Conservation (phyloP, 208 protist genomes). For the Acanthamoeba royreba region DNA sequence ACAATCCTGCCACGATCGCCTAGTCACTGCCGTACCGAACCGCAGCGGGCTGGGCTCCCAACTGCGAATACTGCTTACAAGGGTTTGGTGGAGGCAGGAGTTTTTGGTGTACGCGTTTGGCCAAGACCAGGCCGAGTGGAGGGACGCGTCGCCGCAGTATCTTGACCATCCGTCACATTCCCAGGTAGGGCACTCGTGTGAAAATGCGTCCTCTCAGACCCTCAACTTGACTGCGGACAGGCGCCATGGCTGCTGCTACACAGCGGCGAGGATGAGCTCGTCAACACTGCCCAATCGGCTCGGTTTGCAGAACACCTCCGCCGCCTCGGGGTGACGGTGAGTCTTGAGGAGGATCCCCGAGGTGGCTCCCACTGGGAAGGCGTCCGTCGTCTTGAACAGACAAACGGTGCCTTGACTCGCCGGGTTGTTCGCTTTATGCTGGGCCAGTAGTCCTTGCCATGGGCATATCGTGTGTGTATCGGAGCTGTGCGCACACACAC, state of each 20-base stretch:
- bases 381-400: background rate
- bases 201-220: too few relatives aligned
- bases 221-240: background rate
- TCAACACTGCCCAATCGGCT: background rate
- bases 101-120: background rate
- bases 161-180: background rate
- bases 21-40: too few relatives aligned
- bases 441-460: too few relatives aligned
- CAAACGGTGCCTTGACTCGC: background rate
- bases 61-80: background rate
- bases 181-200: background rate
- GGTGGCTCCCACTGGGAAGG: background rate
- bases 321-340: background rate
- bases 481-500: too few relatives aligned
- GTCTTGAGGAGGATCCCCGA: too few relatives aligned
- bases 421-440: background rate
- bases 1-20: background rate
- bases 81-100: background rate
- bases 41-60: too few relatives aligned
- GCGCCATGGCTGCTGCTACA: background rate
- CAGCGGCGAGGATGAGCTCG: background rate
- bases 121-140: background rate
- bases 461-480: too few relatives aligned
- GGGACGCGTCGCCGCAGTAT: background rate
- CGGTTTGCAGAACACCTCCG: background rate